Conservation (phyloP, 345 rosid genomes). For the Rhodamnia argentea region DNA sequence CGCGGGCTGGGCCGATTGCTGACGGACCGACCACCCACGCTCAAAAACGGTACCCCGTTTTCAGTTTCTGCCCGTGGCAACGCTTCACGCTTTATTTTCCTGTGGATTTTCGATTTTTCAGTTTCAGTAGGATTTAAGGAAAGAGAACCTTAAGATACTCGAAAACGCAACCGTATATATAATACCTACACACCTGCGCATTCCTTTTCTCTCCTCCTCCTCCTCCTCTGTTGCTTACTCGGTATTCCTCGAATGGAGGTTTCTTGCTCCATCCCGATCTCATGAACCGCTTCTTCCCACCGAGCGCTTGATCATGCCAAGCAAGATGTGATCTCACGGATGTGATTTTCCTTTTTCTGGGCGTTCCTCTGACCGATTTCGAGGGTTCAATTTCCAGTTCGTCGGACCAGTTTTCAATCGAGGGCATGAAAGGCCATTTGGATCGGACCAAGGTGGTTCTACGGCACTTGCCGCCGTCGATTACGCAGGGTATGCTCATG, state of each 20-base stretch:
- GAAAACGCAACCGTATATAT: neutral
- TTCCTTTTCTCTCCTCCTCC: rapidly evolving
- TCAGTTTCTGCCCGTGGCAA: neutral
- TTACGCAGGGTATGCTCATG: slow-evolving; percentile 32
- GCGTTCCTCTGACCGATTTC: neutral
- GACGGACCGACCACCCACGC: neutral
- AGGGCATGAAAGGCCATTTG: slow-evolving; percentile 39
- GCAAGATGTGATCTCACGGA: neutral
- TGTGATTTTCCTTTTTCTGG: neutral
- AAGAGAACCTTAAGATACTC: neutral
- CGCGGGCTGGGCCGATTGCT: neutral
- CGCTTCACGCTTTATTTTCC: neutral
- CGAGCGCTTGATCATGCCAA: neutral
- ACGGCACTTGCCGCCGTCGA: slow-evolving; percentile 61
- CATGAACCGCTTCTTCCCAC: neutral
- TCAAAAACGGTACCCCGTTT: neutral
- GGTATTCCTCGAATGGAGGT: neutral
- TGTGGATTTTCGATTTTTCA: neutral
- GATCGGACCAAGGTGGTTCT: slow-evolving; percentile 72
- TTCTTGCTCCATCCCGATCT: neutral
- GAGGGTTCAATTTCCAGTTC: neutral
- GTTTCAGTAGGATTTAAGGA: neutral
- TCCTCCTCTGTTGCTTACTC: neutral
- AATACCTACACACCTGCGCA: neutral
- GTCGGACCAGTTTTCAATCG: neutral